Percentiles rank a stretch among this genome's conserved stretches.
Evolutionary conservation across 2,329 filamentous ascomycete species (phyloP).

Genomic region (Trichoderma hamatum): DNA sequence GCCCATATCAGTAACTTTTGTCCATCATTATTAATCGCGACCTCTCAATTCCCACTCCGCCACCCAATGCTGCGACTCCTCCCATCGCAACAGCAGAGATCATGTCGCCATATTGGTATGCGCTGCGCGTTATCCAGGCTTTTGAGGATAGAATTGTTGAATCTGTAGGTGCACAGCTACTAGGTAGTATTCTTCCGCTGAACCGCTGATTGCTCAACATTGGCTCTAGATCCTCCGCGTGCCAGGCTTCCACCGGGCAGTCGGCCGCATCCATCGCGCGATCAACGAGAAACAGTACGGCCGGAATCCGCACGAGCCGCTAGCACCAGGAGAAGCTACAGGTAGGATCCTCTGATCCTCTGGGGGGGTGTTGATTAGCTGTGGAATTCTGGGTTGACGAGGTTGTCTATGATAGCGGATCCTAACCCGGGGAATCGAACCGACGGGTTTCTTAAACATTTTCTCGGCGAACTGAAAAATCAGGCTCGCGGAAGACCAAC

Average conservation of each 20-base stretch:
- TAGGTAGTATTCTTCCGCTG: background rate
- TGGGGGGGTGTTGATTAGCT: no score
- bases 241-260: slow-evolving; percentile 55
- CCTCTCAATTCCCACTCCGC: slow-evolving; percentile 9
- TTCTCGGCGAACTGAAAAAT: slow-evolving; percentile 55
- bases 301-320: slow-evolving; percentile 53
- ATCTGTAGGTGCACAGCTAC: slow-evolving; percentile 33
- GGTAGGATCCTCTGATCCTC: slow-evolving; percentile 38
- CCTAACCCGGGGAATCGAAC: slow-evolving; percentile 35
- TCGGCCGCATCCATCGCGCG: slow-evolving; percentile 55
- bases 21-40: slow-evolving; percentile 3
- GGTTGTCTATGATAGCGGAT: slow-evolving; percentile 35
- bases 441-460: slow-evolving; percentile 49
- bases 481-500: slow-evolving; percentile 52
- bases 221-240: slow-evolving; percentile 50
- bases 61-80: background rate
- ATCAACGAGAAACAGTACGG: slow-evolving; percentile 55
- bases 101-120: slow-evolving; percentile 42
- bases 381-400: slow-evolving; percentile 1
- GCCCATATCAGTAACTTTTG: background rate
- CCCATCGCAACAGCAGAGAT: background rate
- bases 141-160: slow-evolving; percentile 38
- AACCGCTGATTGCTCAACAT: slow-evolving; percentile 23
- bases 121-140: slow-evolving; percentile 40
- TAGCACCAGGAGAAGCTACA: slow-evolving; percentile 57